Base-by-base conservation (phyloP, 768 basidiomycete species). In the Leccinum sublutescens region DNA sequence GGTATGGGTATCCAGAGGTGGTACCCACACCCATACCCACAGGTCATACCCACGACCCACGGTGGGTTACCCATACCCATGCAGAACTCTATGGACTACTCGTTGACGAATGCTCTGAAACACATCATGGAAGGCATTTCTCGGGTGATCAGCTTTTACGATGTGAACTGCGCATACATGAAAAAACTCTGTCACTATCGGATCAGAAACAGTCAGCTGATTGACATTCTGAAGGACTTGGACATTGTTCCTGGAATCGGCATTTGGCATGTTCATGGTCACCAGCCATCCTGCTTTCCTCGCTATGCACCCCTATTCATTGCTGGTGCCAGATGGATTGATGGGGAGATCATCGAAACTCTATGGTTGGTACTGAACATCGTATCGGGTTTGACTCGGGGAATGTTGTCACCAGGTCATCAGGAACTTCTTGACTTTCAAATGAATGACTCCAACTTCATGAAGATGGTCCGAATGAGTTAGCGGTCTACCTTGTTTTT, bases 241-340 rank as follows among this genome's bases (percentile, higher is more conserved):
- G 33, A 56, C 0, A 59, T 74, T 5, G 54, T 63, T 0, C 52
- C 38, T 0, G 68, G 62, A 2, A 72, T 74, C 10, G 64, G 70
- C 0, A 56, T 68, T 0, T 72, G 68, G 57, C 68, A 73, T 52
- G 60, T 72, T 0, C 70, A 74, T 54, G 71, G 50, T 0, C 69
- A 73, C 52, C 54, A 58, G 21, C 50, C 60, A 0, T 43, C 68
- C 19, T 75, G 75, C 54, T 67, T 66, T 9, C 50, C 49, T 4
- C 0, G 36, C 9, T 62, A 58, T 33, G 9, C 34, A 1, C 50
- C 45, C 0, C 9, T 47, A 2, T 64, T 54, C 10, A 58, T 62
- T 10, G 3, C 2, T 0, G 58, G 55, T 1, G 19, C 43, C 0
- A 52, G 57, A 1, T 47, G 54, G 29, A 9, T 31, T 9, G 29